These are phyloP conservation scores for Draba incana DNA, from an alignment of 345 rosid genomes.

Conservation along the genomic window DNA sequence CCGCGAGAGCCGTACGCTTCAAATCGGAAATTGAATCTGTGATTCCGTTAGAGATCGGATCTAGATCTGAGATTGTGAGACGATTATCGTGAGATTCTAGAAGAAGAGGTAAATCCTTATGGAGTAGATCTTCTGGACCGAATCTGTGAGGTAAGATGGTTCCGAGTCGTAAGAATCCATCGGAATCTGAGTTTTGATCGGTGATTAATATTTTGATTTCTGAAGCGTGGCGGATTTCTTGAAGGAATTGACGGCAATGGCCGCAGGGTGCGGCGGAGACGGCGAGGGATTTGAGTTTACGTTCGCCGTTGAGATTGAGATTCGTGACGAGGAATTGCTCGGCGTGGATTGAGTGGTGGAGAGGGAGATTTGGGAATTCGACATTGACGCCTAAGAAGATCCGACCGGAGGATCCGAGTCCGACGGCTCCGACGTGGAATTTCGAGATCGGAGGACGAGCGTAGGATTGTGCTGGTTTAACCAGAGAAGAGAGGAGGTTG, in stretches of 20 bases:
- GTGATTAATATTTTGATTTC: conserved; percentile 60
- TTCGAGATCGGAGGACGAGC: conserved; percentile 89
- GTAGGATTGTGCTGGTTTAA: conserved; percentile 59
- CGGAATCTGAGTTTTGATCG: conserved; percentile 33
- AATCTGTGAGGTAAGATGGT: conserved; percentile 71
- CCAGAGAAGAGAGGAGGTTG: conserved; percentile 71
- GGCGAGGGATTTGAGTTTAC: conserved; percentile 55
- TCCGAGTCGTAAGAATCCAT: conserved; percentile 50
- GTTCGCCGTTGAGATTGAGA: conserved; percentile 70
- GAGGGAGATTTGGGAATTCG: conserved; percentile 93
- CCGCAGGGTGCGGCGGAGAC: conserved; percentile 98
- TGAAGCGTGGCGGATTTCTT: conserved; percentile 75
- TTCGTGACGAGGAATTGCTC: conserved; percentile 95
- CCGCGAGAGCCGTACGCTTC: conserved; percentile 60
- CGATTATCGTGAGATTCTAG: conserved; percentile 67
- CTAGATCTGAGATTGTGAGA: conserved; percentile 36
- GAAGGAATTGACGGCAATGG: conserved; percentile 98
- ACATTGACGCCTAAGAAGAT: conserved; percentile 84
- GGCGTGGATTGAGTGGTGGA: conserved; percentile 90
- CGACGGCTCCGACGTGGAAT: conserved; percentile 81
- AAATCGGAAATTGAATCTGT: conserved; percentile 29
- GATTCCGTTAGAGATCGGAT: conserved; percentile 19
- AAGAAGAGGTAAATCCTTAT: conserved; percentile 59
- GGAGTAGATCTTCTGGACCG: conserved; percentile 82
- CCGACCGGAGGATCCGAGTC: conserved; percentile 85